These are phyloP conservation scores for Phytophthora macrochlamydospora DNA, from an alignment of 352 stramenopile genomes.

Conservation along the genomic window DNA sequence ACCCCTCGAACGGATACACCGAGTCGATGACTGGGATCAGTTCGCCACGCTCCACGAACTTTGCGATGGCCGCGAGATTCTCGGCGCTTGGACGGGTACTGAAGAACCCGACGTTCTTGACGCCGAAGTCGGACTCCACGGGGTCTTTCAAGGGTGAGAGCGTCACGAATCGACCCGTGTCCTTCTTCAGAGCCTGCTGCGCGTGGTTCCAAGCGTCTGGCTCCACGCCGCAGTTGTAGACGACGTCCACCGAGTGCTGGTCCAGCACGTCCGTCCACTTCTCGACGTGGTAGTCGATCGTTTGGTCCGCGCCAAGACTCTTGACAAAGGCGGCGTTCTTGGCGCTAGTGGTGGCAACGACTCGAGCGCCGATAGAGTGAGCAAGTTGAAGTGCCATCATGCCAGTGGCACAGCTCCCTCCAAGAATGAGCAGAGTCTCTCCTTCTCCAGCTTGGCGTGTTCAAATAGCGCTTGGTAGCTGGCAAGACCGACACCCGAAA, in stretches of 20 bases:
- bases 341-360: conserved; percentile 26
- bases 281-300: conserved; percentile 31
- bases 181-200: conserved; percentile 13
- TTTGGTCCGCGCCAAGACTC: conserved; percentile 23
- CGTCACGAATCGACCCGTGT: conserved; percentile 13
- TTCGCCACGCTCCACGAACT: conserved; percentile 40
- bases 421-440: conserved; percentile 43
- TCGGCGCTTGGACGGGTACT: neutral
- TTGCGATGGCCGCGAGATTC: neutral
- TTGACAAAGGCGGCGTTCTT: conserved; percentile 19
- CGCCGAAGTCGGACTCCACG: neutral
- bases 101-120: neutral
- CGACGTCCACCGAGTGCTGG: conserved; percentile 28
- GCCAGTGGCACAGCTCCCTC: conserved; percentile 28
- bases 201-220: conserved; percentile 19
- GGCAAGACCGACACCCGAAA: conserved; percentile 29
- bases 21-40: conserved; percentile 39
- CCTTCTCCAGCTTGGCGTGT: conserved; percentile 30
- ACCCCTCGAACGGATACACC: conserved; percentile 45
- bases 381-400: conserved; percentile 43
- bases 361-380: conserved; percentile 16
- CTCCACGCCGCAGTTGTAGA: conserved; percentile 34
- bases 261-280: conserved; percentile 31
- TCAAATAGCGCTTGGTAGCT: conserved; percentile 35
- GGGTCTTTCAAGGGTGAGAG: neutral